Percentiles rank a stretch among this genome's conserved stretches.
Conservation (phyloP, 345 rosid species). For the Pelargonium nanum region DNA sequence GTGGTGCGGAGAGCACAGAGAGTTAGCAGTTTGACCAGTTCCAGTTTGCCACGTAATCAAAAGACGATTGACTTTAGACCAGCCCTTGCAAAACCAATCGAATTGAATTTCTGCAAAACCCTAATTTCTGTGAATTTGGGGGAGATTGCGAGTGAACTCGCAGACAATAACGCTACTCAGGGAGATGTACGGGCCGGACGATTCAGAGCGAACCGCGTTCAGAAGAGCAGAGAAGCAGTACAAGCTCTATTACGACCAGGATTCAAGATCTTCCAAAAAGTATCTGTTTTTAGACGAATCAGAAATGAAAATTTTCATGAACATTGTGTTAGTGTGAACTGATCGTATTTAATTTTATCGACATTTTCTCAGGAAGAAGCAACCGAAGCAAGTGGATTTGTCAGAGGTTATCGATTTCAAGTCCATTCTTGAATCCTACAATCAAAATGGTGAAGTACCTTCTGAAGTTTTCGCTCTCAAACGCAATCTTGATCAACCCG, state of each 20-base stretch:
- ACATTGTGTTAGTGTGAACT: not conserved
- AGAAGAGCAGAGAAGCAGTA: conserved; percentile 85
- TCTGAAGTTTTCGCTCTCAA: conserved; percentile 26
- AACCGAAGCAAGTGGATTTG: conserved; percentile 60
- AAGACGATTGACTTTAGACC: not conserved
- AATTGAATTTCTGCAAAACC: not conserved
- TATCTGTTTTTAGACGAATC: conserved; percentile 9
- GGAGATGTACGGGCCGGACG: conserved; percentile 60
- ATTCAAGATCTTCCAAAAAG: conserved; percentile 52
- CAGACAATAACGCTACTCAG: not conserved
- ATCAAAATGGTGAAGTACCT: conserved; percentile 36
- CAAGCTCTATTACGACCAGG: conserved; percentile 71
- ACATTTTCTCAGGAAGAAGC: conserved; percentile 48
- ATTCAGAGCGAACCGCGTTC: conserved; percentile 59
- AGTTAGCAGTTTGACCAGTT: not conserved
- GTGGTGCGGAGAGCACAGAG: not conserved
- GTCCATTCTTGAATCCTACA: conserved; percentile 32
- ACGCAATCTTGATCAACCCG: conserved; percentile 24
- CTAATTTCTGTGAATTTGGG: not conserved
- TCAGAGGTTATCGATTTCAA: conserved; percentile 64
- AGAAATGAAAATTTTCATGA: not conserved
- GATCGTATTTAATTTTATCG: not conserved
- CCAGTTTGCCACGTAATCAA: not conserved
- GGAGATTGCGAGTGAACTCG: not conserved
- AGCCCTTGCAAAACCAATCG: not conserved